phyloP scores from a whole-genome alignment of 2,329 filamentous ascomycete genomes.

The Calonectria montana region DNA sequence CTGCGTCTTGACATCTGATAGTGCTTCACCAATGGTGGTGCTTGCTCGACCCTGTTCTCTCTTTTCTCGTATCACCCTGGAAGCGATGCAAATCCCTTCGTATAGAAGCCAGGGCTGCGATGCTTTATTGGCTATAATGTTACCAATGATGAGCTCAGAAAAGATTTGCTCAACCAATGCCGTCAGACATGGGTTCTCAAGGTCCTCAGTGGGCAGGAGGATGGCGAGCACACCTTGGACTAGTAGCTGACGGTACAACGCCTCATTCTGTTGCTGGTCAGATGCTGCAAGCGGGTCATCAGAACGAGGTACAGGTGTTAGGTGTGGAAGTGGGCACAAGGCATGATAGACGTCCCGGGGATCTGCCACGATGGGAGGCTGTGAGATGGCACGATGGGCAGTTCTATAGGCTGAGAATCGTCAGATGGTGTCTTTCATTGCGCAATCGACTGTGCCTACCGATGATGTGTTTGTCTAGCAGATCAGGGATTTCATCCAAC shows the following conservation, averaged over 20 bases:
- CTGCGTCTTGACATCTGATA: constrained; percentile 20
- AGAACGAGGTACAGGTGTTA: constrained; percentile 78
- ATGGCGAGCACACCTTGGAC: constrained; percentile 84
- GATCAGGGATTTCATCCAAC: constrained; percentile 86
- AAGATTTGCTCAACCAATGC: constrained; percentile 88
- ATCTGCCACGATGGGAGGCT: constrained; percentile 70
- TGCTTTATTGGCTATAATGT: constrained; percentile 80
- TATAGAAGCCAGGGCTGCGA: constrained; percentile 91
- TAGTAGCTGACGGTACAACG: constrained; percentile 87
- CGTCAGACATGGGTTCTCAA: constrained; percentile 87
- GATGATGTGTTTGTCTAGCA: constrained; percentile 83
- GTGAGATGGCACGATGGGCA: constrained; percentile 68
- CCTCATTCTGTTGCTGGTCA: constrained; percentile 81
- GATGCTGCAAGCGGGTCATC: constrained; percentile 61
- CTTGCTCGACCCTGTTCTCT: constrained; percentile 33
- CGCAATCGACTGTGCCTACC: constrained; percentile 62
- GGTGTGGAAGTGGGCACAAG: constrained; percentile 81
- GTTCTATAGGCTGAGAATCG: constrained; percentile 74
- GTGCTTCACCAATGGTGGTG: constrained; percentile 27
- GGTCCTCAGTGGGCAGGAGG: constrained; percentile 90
- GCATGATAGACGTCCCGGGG: constrained; percentile 83
- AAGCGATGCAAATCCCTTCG: constrained; percentile 82
- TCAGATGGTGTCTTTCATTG: constrained; percentile 27
- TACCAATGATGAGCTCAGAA: constrained; percentile 89
- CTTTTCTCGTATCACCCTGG: constrained; percentile 53